phyloP scores from a whole-genome alignment of 441 rosid genomes.

The Croton setiger region DNA sequence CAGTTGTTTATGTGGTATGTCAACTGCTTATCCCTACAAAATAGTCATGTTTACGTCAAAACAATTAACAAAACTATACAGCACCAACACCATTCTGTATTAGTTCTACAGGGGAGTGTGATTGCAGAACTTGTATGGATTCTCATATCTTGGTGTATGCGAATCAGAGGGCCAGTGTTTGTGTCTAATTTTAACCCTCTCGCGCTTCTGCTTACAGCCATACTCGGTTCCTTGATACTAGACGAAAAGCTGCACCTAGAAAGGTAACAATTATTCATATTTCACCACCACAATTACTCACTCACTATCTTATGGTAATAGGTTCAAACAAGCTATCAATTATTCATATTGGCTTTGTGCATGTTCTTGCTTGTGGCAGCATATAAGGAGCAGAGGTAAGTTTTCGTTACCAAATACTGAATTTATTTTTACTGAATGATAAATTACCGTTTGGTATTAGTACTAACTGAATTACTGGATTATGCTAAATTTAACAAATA shows the following conservation, averaged over 20 bases:
- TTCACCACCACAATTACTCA: neutral
- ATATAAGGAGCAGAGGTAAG: too few species aligned
- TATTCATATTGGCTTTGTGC: too few species aligned
- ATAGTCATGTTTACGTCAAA: too few species aligned
- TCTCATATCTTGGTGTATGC: neutral
- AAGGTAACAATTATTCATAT: slow-evolving; percentile 6
- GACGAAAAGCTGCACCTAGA: slow-evolving; percentile 22
- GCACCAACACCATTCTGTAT: too few species aligned
- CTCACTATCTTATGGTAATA: neutral
- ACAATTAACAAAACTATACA: too few species aligned
- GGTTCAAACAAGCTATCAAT: too few species aligned
- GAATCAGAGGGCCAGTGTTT: slow-evolving; percentile 19
- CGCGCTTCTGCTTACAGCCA: neutral
- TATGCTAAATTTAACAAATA: too few species aligned
- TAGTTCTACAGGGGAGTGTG: slow-evolving; percentile 19
- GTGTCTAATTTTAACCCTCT: slow-evolving; percentile 21
- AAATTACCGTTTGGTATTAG: too few species aligned
- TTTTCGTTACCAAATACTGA: too few species aligned
- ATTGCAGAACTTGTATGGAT: slow-evolving; percentile 1
- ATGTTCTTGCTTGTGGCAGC: slow-evolving; percentile 3
- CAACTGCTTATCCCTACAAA: too few species aligned
- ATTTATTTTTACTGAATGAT: too few species aligned
- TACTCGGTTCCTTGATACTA: neutral
- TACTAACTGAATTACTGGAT: too few species aligned
- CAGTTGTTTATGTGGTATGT: slow-evolving; percentile 9